Evolutionary conservation across 225 moss, liverwort and hornwort genomes (phyloP).

Genomic region (Bryum argenteum): DNA sequence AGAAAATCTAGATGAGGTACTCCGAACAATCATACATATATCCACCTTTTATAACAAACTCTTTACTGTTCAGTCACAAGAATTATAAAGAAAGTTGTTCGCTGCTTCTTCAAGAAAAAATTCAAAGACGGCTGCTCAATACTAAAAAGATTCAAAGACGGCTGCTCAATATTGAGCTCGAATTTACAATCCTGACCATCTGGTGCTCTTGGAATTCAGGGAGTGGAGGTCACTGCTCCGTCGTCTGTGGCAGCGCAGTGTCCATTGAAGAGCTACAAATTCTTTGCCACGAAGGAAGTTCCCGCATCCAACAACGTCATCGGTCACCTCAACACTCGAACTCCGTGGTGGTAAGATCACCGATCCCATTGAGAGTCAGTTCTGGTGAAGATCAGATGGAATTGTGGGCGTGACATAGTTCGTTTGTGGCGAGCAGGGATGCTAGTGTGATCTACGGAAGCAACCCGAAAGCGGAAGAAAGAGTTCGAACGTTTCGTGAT

Average conservation of each 20-base stretch:
- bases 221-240: slow-evolving; percentile 48
- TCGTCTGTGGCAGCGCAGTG: slow-evolving; percentile 59
- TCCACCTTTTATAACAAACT: not conserved
- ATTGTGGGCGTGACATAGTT: too few species aligned
- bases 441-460: slow-evolving; percentile 57
- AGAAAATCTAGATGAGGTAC: slow-evolving; percentile 40
- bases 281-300: slow-evolving; percentile 24
- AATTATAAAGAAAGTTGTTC: too few species aligned
- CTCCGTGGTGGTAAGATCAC: slow-evolving; percentile 59
- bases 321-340: slow-evolving; percentile 56
- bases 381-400: too few species aligned
- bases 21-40: not conserved
- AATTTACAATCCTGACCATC: not conserved
- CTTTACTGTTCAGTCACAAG: too few species aligned
- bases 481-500: slow-evolving; percentile 38
- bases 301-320: slow-evolving; percentile 5
- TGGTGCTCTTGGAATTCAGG: slow-evolving; percentile 17
- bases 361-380: not conserved
- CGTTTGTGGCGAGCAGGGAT: slow-evolving; percentile 41
- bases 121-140: too few species aligned
- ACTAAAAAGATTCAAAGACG: too few species aligned
- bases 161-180: too few species aligned
- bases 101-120: too few species aligned
- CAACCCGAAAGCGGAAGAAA: slow-evolving; percentile 8
- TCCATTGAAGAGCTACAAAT: slow-evolving; percentile 59